phyloP scores from a whole-genome alignment of 2,329 filamentous ascomycete species.

The Cladosporium sp. region DNA sequence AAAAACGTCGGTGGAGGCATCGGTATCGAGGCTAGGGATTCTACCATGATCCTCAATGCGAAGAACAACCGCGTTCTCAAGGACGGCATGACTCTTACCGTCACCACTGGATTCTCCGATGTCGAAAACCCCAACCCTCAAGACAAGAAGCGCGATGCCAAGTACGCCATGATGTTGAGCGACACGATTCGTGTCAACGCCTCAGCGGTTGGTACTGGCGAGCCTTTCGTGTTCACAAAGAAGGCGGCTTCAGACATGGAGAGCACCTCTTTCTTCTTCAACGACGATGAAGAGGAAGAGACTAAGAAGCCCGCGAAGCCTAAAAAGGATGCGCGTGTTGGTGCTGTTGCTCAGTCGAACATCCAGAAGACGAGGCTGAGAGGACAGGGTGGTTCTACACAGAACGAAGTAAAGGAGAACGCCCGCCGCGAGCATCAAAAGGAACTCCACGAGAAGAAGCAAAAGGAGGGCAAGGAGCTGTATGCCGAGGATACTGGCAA shows the following conservation, averaged over 20 bases:
- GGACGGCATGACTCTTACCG: constrained; percentile 94
- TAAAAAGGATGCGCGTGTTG: constrained; percentile 79
- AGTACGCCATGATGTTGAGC: constrained; percentile 85
- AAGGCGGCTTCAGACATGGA: constrained; percentile 90
- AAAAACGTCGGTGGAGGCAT: constrained; percentile 92
- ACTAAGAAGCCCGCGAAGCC: constrained; percentile 82
- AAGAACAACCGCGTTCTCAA: constrained; percentile 84
- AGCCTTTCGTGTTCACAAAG: constrained; percentile 87
- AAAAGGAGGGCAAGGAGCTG: constrained; percentile 79
- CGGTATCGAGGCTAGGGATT: constrained; percentile 86
- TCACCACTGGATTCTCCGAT: constrained; percentile 88
- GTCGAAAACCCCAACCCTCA: constrained; percentile 84
- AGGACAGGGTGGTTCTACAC: constrained; percentile 83
- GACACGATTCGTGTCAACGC: constrained; percentile 87
- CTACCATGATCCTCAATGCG: constrained; percentile 77
- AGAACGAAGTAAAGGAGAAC: constrained; percentile 86
- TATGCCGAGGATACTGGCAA: constrained; percentile 84
- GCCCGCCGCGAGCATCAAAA: constrained; percentile 90
- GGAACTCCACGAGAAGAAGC: constrained; percentile 83
- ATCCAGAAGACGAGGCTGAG: constrained; percentile 92
- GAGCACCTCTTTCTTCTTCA: constrained; percentile 97
- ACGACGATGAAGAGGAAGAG: constrained; percentile 93
- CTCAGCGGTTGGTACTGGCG: constrained; percentile 64
- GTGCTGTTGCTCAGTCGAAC: constrained; percentile 89
- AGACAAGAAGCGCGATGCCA: constrained; percentile 79